Conservation (phyloP, 257 asterid species). For the Solanum pennellii region DNA sequence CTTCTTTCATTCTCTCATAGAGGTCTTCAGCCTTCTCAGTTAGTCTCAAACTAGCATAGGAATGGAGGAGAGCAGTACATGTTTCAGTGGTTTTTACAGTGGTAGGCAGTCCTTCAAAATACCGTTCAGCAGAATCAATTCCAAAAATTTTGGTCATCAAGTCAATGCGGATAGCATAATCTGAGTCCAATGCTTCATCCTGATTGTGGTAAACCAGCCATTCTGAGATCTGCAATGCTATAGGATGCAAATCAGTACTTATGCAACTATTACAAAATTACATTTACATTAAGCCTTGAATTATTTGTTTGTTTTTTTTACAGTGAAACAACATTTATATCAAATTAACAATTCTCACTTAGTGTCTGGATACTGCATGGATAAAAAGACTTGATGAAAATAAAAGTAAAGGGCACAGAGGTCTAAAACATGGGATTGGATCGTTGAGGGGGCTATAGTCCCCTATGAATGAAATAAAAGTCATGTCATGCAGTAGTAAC, state of each 20-base stretch:
- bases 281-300: not conserved
- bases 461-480: not conserved
- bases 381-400: not conserved
- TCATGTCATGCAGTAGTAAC: not conserved
- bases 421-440: not conserved
- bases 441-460: not conserved
- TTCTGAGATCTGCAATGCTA: slow-evolving; percentile 65
- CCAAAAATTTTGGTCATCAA: slow-evolving; percentile 89
- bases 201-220: slow-evolving; percentile 81
- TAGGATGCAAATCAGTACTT: slow-evolving; percentile 2
- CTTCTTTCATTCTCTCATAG: slow-evolving; percentile 42
- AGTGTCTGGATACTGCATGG: not conserved
- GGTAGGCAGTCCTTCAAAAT: slow-evolving; percentile 66
- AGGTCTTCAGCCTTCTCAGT: slow-evolving; percentile 66
- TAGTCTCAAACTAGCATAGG: slow-evolving; percentile 57
- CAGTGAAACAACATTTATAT: not conserved
- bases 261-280: not conserved
- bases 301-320: not conserved
- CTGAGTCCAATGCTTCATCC: slow-evolving; percentile 53
- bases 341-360: not conserved
- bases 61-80: slow-evolving; percentile 90
- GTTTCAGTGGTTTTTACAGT: slow-evolving; percentile 64
- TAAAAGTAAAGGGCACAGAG: not conserved
- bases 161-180: slow-evolving; percentile 72
- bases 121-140: slow-evolving; percentile 84